A percentile compares a stretch with the other conserved stretches of the same genome.
Conservation (phyloP, 768 basidiomycete genomes). For the Mycena vitilis region DNA sequence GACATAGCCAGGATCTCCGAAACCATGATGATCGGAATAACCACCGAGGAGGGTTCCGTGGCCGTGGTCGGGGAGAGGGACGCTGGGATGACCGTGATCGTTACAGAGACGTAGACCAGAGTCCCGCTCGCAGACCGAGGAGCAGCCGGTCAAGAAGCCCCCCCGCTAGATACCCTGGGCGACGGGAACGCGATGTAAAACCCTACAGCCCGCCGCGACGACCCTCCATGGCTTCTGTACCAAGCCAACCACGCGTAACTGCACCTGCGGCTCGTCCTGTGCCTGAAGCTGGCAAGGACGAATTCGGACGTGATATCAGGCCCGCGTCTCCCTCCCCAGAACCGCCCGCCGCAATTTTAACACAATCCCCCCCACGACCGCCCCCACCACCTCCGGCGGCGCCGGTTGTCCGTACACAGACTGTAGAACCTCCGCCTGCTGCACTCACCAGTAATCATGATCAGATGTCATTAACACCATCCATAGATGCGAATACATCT, state of each 20-base stretch:
- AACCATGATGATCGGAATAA: slow-evolving; percentile 66
- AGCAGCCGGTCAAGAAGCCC: slow-evolving; percentile 84
- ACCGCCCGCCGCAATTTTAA: slow-evolving; percentile 21
- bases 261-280: slow-evolving; percentile 41
- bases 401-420: slow-evolving; percentile 43
- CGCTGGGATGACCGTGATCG: slow-evolving; percentile 72
- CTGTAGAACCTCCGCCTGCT: slow-evolving; percentile 56
- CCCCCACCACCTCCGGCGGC: slow-evolving; percentile 34
- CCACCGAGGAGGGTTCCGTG: slow-evolving; percentile 64
- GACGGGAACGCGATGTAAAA: slow-evolving; percentile 59
- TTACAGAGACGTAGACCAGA: slow-evolving; percentile 58
- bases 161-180: slow-evolving; percentile 61
- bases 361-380: slow-evolving; percentile 34
- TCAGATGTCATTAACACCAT: slow-evolving; percentile 55
- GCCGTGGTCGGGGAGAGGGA: slow-evolving; percentile 67
- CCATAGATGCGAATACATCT: slow-evolving; percentile 71
- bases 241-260: slow-evolving; percentile 28
- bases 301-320: slow-evolving; percentile 88
- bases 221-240: slow-evolving; percentile 48
- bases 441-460: slow-evolving; percentile 54
- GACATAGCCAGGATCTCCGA: slow-evolving; percentile 63
- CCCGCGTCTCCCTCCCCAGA: slow-evolving; percentile 57
- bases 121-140: slow-evolving; percentile 57
- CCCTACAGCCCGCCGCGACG: slow-evolving; percentile 72
- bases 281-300: slow-evolving; percentile 71